Base-by-base conservation (phyloP, 2,329 filamentous ascomycete genomes). In the Samsoniella hepiali region DNA sequence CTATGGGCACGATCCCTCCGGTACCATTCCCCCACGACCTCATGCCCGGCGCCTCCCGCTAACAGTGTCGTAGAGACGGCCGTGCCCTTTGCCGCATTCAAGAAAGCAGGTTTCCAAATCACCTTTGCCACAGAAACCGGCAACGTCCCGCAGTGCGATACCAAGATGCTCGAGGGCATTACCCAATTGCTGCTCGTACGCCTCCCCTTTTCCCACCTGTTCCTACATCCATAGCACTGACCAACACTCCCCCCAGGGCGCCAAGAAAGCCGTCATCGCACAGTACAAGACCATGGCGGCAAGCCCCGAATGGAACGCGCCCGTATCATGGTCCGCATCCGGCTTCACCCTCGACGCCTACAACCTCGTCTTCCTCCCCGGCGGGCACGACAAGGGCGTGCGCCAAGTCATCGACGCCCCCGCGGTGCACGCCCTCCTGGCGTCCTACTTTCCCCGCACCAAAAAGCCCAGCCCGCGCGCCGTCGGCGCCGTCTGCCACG, bases 1-100 rank as follows among this genome's bases (percentile, higher is more conserved):
- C 67, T 83, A 84, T 65, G 82, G 81, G 50, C 80, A 84, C 67
- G 82, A 84, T 66, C 82, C 82, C 2, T 84, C 82, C 51, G 81
- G 82, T 83, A 66, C 22, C 45, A 66, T 58, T 22, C 50, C 13
- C 17, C 17, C 34, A 34, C 11, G n/a, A 17, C n/a, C 7, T 32
- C 17, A 17, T 17, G 3, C 15, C 3, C 17, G 31, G 40, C 11
- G 36, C 49, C 27, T 42, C 36, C 38, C 55, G 31, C 38, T 10
- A 44, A 45, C 15, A 9, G 10, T 15, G 38, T 40, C 13, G 9
- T 50, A 84, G 82, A 84, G 70, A 82, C 81, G 9, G 78, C 81
- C 1, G 73, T 83, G 1, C 81, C 82, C 7, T 84, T 79, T 68
- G 68, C 71, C 2, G 72, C 76, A 7, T 83, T 84, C 70, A 79